phyloP scores from a whole-genome alignment of 345 rosid species.

The Acer yangbiense region DNA sequence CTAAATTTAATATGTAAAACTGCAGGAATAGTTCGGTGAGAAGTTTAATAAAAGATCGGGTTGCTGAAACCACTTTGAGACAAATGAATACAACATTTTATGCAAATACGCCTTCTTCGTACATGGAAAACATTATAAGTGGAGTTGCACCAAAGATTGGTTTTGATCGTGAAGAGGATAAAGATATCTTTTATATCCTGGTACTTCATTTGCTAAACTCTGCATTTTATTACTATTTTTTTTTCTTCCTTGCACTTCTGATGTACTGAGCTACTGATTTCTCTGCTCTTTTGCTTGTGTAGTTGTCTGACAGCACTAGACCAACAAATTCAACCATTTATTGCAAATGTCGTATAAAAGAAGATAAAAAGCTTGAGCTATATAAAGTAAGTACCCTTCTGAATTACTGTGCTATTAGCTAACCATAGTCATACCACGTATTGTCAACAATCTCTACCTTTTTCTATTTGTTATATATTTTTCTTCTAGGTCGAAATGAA shows the following conservation, averaged over 20 bases:
- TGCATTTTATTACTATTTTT: not conserved
- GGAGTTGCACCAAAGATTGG: slow-evolving; percentile 10
- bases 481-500: no score
- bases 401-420: no score
- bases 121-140: slow-evolving; percentile 18
- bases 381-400: slow-evolving; percentile 36
- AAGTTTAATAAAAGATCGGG: not conserved
- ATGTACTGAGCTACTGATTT: not conserved
- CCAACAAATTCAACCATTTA: not conserved
- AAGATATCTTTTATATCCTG: not conserved
- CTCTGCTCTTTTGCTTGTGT: not conserved
- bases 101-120: slow-evolving; percentile 14
- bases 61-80: slow-evolving; percentile 16
- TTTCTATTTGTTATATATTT: no score
- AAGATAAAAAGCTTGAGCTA: slow-evolving; percentile 31
- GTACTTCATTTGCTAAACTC: slow-evolving; percentile 14
- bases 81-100: slow-evolving; percentile 21
- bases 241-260: not conserved
- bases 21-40: slow-evolving; percentile 13
- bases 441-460: not conserved
- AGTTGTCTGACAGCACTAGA: not conserved
- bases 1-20: no score
- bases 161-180: slow-evolving; percentile 3
- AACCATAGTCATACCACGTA: no score
- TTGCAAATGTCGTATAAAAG: slow-evolving; percentile 42